Conservation (phyloP, 257 asterid species). For the Solanum clarkiae region DNA sequence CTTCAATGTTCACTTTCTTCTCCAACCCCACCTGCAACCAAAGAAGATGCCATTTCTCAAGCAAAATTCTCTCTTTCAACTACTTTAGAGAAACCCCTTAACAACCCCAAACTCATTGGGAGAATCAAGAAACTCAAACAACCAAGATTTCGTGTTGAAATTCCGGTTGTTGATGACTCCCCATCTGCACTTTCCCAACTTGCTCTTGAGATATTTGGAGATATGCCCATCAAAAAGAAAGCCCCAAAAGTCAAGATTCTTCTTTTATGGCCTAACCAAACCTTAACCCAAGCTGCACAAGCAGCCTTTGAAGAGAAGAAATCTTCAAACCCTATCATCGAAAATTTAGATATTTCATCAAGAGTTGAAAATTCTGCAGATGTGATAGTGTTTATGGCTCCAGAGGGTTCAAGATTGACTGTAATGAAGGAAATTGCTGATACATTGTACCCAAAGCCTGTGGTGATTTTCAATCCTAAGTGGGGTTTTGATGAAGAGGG, state of each 20-base stretch:
- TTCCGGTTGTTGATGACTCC: constrained; percentile 74
- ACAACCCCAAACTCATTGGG: constrained; percentile 67
- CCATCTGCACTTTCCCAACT: constrained; percentile 44
- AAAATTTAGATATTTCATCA: constrained; percentile 35
- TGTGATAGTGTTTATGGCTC: constrained; percentile 49
- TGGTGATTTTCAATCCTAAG: constrained; percentile 69
- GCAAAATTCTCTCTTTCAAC: constrained; percentile 60
- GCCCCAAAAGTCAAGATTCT: constrained; percentile 39
- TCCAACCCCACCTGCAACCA: constrained; percentile 63
- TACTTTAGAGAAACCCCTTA: constrained; percentile 66
- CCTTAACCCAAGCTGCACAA: constrained; percentile 35
- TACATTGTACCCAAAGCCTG: constrained; percentile 50
- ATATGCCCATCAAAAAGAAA: constrained; percentile 50
- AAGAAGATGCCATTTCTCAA: constrained; percentile 78
- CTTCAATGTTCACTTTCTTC: constrained; percentile 36
- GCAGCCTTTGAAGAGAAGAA: constrained; percentile 33
- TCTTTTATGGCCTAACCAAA: constrained; percentile 42
- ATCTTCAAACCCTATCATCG: constrained; percentile 26
- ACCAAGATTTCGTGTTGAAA: constrained; percentile 69
- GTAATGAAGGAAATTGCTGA: constrained; percentile 38
- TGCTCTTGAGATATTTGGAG: constrained; percentile 58
- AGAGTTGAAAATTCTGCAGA: constrained; percentile 37
- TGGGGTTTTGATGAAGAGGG: constrained; percentile 76
- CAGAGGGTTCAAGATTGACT: constrained; percentile 42
- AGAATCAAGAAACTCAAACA: constrained; percentile 76